Conservation (phyloP, 106 monocot genomes). For the Ottelia alismoides region DNA sequence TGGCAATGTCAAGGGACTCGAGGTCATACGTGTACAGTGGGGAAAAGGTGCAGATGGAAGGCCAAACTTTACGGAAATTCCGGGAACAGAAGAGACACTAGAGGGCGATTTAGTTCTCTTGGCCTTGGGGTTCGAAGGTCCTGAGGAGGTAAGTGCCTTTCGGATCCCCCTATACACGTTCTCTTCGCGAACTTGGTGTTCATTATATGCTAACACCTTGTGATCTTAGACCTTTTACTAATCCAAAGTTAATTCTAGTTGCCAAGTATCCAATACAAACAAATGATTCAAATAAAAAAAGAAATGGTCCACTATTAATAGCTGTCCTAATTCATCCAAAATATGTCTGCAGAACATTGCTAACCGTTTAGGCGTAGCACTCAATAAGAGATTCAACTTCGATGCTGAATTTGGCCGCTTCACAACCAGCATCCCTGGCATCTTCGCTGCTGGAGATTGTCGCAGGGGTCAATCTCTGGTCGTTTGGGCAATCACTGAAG, state of each 20-base stretch:
- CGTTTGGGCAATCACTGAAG: slow-evolving; percentile 93
- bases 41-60: slow-evolving; percentile 52
- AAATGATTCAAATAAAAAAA: too few species aligned
- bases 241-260: too few species aligned
- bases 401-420: slow-evolving; percentile 65
- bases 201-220: too few species aligned
- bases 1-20: slow-evolving; percentile 67
- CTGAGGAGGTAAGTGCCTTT: slow-evolving; percentile 47
- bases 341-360: slow-evolving; percentile 55
- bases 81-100: slow-evolving; percentile 53
- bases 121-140: slow-evolving; percentile 91
- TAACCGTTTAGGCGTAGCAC: slow-evolving; percentile 47
- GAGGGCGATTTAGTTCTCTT: slow-evolving; percentile 78
- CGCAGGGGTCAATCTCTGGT: slow-evolving; percentile 81
- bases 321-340: too few species aligned
- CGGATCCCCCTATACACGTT: too few species aligned
- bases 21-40: slow-evolving; percentile 47
- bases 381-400: slow-evolving; percentile 62
- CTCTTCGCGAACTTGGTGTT: too few species aligned
- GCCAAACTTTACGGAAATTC: slow-evolving; percentile 40
- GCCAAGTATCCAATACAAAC: too few species aligned
- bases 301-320: too few species aligned
- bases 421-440: slow-evolving; percentile 55
- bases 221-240: too few species aligned
- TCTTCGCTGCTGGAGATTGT: slow-evolving; percentile 92